phyloP scores from a whole-genome alignment of 768 basidiomycete species.

The Lentinus tigrinus region DNA sequence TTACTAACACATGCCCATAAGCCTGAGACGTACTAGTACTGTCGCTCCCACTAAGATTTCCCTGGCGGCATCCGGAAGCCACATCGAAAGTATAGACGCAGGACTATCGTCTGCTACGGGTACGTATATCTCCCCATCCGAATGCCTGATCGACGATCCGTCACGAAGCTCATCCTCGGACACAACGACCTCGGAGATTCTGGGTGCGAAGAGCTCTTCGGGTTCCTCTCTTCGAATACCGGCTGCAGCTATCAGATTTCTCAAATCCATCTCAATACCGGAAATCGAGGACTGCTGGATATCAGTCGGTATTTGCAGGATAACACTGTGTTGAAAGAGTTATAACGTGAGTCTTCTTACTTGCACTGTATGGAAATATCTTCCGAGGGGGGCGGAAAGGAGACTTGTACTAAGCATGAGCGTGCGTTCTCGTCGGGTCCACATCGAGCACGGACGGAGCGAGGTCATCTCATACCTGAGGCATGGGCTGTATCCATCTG shows the following conservation, averaged over 20 bases:
- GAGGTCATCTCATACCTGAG: too few relatives aligned
- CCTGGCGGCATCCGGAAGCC: constrained; percentile 17
- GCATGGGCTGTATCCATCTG: neutral
- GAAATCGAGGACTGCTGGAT: constrained; percentile 53
- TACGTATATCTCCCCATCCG: neutral
- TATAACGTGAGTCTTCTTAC: constrained; percentile 54
- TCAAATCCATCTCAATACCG: constrained; percentile 59
- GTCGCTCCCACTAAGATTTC: constrained; percentile 17
- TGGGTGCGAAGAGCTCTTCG: constrained; percentile 54
- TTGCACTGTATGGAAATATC: too few relatives aligned
- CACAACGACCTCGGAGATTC: constrained; percentile 58
- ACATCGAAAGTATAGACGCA: constrained; percentile 23
- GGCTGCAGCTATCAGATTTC: constrained; percentile 46
- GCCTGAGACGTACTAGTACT: too few relatives aligned
- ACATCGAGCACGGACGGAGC: neutral
- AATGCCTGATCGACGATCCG: constrained; percentile 33
- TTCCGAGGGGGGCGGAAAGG: too few relatives aligned
- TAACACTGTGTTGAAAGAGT: constrained; percentile 44
- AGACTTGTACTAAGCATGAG: too few relatives aligned
- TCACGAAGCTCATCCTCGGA: constrained; percentile 54
- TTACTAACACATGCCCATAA: neutral
- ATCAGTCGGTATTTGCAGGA: constrained; percentile 49
- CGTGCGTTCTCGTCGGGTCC: too few relatives aligned
- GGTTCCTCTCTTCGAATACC: constrained; percentile 48
- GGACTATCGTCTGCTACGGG: constrained; percentile 19